Conservation (phyloP, 495 filamentous ascomycete species). For the Tirmania nivea region DNA sequence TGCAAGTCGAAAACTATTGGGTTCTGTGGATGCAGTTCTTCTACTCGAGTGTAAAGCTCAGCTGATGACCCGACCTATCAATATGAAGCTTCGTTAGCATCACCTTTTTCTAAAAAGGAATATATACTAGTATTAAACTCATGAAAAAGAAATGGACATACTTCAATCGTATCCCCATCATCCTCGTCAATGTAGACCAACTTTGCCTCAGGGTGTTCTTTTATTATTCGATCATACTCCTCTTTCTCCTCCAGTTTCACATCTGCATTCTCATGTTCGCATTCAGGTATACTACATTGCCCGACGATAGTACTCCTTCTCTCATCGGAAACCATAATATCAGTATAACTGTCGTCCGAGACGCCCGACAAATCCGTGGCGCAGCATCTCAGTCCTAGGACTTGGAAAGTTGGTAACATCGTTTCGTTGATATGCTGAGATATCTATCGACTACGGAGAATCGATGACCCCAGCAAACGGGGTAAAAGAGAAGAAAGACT, state of each 20-base stretch:
- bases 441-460: not conserved
- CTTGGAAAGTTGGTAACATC: constrained; percentile 22
- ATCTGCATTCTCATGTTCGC: constrained; percentile 4
- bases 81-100: not conserved
- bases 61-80: constrained; percentile 15
- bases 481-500: not conserved
- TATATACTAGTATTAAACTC: not conserved
- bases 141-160: constrained; percentile 17
- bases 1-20: constrained; percentile 17
- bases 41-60: constrained; percentile 13
- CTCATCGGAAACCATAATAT: too few relatives aligned
- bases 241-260: constrained; percentile 9
- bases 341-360: constrained; percentile 1
- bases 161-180: constrained; percentile 32
- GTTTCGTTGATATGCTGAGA: not conserved
- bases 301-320: too few relatives aligned
- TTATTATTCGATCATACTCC: constrained; percentile 30
- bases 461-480: not conserved
- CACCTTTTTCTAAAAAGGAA: not conserved
- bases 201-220: constrained; percentile 27
- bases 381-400: constrained; percentile 17
- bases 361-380: constrained; percentile 6
- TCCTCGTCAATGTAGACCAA: constrained; percentile 35
- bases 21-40: constrained; percentile 13
- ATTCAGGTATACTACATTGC: too few relatives aligned